Evolutionary conservation across 495 filamentous ascomycete species (phyloP).

Genomic region (Aspergillus avenaceus): DNA sequence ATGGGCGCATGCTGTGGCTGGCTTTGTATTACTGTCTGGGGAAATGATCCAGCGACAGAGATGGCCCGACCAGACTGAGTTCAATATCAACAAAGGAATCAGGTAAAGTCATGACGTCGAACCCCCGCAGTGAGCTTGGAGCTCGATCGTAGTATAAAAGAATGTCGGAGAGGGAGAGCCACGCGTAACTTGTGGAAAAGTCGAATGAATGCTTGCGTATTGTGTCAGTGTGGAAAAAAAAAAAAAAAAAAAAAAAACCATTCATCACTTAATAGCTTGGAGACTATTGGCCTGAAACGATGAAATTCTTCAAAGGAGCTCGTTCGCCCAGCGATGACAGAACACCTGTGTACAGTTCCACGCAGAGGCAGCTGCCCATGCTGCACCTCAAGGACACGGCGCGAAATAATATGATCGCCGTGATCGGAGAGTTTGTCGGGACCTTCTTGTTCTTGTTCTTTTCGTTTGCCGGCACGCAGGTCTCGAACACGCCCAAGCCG

Average conservation of each 20-base stretch:
- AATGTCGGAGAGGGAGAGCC: not conserved
- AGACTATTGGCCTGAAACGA: not conserved
- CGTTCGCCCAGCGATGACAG: not conserved
- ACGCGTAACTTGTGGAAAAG: not conserved
- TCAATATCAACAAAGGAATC: not conserved
- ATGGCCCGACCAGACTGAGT: not conserved
- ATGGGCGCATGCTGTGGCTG: no score
- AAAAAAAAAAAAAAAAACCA: no score
- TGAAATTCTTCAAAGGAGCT: not conserved
- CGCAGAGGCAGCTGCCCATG: conserved; percentile 35
- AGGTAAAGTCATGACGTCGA: not conserved
- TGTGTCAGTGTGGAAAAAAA: no score
- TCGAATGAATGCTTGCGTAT: not conserved
- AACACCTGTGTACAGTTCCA: not conserved
- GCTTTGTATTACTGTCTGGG: no score
- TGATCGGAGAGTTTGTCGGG: conserved; percentile 68
- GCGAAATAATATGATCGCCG: conserved; percentile 54
- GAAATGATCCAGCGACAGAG: not conserved
- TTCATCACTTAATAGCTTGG: not conserved
- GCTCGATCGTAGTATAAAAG: not conserved
- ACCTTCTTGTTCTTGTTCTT: conserved; percentile 84
- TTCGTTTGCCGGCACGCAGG: conserved; percentile 73
- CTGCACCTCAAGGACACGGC: conserved; percentile 29
- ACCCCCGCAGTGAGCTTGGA: not conserved
- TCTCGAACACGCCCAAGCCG: conserved; percentile 52